A percentile compares a stretch with the other conserved stretches of the same genome.
Evolutionary conservation across 495 filamentous ascomycete species (phyloP).

Genomic region (Lophiotrema nucula): DNA sequence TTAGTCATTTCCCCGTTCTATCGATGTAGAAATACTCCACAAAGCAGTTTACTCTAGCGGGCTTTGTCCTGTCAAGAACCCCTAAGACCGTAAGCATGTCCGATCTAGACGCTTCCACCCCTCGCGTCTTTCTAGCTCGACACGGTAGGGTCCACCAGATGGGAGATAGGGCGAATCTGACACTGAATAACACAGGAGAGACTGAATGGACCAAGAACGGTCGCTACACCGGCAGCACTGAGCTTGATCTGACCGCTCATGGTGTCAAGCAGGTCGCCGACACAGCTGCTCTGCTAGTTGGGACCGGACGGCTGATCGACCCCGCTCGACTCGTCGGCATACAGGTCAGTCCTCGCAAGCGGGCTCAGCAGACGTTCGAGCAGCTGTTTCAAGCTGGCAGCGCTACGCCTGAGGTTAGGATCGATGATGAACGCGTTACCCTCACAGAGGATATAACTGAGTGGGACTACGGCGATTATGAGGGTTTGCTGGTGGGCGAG

Average conservation of each 20-base stretch:
- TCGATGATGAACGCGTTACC: conserved; percentile 8
- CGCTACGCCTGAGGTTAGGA: not conserved
- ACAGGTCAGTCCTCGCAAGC: conserved; percentile 33
- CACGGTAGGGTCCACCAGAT: conserved; percentile 27
- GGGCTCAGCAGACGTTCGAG: conserved; percentile 35
- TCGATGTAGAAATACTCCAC: too few species aligned
- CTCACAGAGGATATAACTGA: conserved; percentile 35
- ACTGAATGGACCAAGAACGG: conserved; percentile 39
- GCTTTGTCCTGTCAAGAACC: too few species aligned
- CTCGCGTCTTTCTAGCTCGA: conserved; percentile 40
- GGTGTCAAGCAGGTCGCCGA: conserved; percentile 35
- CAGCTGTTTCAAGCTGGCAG: conserved; percentile 19
- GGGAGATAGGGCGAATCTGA: not conserved
- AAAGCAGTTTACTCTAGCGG: too few species aligned
- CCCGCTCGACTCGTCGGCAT: conserved; percentile 30
- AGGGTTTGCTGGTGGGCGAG: conserved; percentile 34
- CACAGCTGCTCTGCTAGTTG: conserved; percentile 32
- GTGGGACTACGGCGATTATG: conserved; percentile 42
- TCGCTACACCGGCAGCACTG: conserved; percentile 39
- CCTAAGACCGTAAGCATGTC: too few species aligned
- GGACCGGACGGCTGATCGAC: conserved; percentile 36
- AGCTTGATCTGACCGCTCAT: conserved; percentile 29
- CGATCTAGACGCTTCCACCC: conserved; percentile 38
- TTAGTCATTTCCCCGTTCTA: too few species aligned
- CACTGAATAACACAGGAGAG: conserved; percentile 23